Conservation (phyloP, 352 stramenopile species). For the Globisporangium apiculatum region DNA sequence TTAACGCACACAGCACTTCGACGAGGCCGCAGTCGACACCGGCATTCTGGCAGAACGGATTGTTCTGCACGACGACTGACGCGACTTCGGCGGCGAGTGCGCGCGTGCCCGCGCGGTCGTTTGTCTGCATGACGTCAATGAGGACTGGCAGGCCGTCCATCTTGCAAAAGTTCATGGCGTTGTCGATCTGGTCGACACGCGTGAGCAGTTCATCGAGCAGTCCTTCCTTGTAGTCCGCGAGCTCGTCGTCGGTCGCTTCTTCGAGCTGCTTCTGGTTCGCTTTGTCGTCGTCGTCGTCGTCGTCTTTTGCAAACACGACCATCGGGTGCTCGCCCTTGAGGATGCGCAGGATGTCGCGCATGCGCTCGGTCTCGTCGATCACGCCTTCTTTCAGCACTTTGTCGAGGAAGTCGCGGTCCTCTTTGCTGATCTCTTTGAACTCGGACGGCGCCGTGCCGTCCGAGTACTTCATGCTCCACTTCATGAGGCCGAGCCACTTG, state of each 20-base stretch:
- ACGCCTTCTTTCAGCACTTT: conserved; percentile 81
- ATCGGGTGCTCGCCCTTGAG: conserved; percentile 67
- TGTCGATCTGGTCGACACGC: conserved; percentile 85
- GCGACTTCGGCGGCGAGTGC: conserved; percentile 70
- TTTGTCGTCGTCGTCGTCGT: conserved; percentile 20
- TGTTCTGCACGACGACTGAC: conserved; percentile 84
- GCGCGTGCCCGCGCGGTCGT: conserved; percentile 39
- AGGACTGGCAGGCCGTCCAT: conserved; percentile 63
- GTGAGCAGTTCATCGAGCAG: conserved; percentile 81
- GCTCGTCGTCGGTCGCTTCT: conserved; percentile 46
- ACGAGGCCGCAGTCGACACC: conserved; percentile 54
- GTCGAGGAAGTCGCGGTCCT: conserved; percentile 75
- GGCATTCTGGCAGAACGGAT: conserved; percentile 73
- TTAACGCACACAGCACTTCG: conserved; percentile 58
- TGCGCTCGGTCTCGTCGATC: conserved; percentile 80
- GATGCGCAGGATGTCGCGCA: conserved; percentile 81
- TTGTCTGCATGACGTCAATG: conserved; percentile 49
- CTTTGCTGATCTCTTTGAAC: conserved; percentile 61
- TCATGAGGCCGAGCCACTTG: conserved; percentile 86
- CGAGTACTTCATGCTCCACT: conserved; percentile 85
- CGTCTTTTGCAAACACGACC: conserved; percentile 48
- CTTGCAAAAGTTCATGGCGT: conserved; percentile 85
- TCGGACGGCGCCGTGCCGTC: conserved; percentile 67
- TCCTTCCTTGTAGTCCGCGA: conserved; percentile 72
- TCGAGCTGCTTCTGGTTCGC: conserved; percentile 20